Evolutionary conservation across 352 stramenopile genomes (phyloP).

Genomic region (Phytopythium aichiense): DNA sequence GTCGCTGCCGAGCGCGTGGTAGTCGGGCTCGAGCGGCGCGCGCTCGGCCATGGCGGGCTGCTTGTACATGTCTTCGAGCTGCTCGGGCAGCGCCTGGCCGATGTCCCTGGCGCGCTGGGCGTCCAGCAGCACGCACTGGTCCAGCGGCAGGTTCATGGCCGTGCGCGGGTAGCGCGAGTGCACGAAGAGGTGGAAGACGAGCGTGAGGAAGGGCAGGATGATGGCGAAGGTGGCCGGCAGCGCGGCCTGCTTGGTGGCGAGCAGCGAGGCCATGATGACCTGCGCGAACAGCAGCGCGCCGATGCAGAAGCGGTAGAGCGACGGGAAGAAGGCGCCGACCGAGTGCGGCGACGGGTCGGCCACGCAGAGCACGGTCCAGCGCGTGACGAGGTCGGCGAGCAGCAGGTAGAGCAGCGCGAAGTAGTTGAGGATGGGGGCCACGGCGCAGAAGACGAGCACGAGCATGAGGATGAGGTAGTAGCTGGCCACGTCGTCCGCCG

Average conservation of each 20-base stretch:
- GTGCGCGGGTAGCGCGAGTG: conserved; percentile 61
- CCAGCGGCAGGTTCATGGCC: conserved; percentile 63
- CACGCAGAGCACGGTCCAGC: conserved; percentile 70
- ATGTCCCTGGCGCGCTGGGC: conserved; percentile 45
- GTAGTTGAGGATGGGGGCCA: conserved; percentile 80
- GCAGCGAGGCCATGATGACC: conserved; percentile 66
- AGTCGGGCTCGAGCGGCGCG: conserved; percentile 66
- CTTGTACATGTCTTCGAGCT: conserved; percentile 64
- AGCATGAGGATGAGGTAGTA: conserved; percentile 77
- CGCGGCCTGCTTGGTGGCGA: conserved; percentile 74
- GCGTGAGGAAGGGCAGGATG: conserved; percentile 60
- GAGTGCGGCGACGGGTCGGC: conserved; percentile 68
- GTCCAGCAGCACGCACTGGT: conserved; percentile 75
- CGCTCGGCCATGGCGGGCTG: conserved; percentile 64
- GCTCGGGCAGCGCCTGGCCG: conserved; percentile 38
- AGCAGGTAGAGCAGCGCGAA: conserved; percentile 68
- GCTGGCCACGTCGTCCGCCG: conserved; percentile 54
- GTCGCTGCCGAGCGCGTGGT: conserved; percentile 64
- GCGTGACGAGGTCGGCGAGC: conserved; percentile 71
- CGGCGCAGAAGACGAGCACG: conserved; percentile 65
- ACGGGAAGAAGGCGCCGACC: conserved; percentile 66
- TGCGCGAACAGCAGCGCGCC: conserved; percentile 75
- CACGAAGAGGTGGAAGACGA: conserved; percentile 71
- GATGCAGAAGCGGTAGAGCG: conserved; percentile 79
- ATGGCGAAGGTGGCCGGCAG: conserved; percentile 53